These are phyloP conservation scores for Pythium phragmiticola DNA, from an alignment of 352 stramenopile genomes.

Conservation along the genomic window DNA sequence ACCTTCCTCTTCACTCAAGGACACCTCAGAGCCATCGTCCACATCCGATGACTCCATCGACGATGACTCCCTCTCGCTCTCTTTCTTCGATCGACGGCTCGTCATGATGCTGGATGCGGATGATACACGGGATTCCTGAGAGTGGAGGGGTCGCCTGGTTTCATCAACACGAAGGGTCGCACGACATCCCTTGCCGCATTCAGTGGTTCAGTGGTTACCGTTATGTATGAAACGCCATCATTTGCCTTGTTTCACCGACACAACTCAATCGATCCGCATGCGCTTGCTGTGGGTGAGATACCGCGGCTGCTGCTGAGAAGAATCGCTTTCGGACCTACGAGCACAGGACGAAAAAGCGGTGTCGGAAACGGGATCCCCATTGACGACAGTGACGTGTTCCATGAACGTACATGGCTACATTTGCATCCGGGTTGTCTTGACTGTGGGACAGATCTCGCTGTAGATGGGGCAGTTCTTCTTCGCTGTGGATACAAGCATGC, in stretches of 20 bases:
- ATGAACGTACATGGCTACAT: conserved; percentile 7
- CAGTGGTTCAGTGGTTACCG: conserved; percentile 6
- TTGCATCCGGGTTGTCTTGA: neutral
- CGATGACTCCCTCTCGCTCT: conserved; percentile 2
- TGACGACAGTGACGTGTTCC: neutral
- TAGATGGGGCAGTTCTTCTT: conserved; percentile 14
- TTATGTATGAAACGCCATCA: neutral
- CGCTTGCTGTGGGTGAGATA: conserved; percentile 70
- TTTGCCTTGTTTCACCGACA: neutral
- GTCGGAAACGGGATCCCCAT: neutral
- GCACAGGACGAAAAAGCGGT: neutral
- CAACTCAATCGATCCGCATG: conserved; percentile 25
- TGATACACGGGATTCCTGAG: neutral
- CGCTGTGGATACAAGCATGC: conserved; percentile 1
- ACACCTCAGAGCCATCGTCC: neutral
- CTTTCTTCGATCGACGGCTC: conserved; percentile 2
- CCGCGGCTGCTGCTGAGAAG: conserved; percentile 45
- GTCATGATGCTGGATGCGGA: conserved; percentile 5
- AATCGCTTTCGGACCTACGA: conserved; percentile 34
- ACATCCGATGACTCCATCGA: neutral
- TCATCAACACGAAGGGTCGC: conserved; percentile 13
- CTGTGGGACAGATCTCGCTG: neutral
- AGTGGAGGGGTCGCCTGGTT: neutral
- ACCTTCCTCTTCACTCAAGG: conserved; percentile 8
- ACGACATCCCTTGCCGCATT: neutral